Conservation (phyloP, 2,329 filamentous ascomycete species). For the Colletotrichum eleusines region DNA sequence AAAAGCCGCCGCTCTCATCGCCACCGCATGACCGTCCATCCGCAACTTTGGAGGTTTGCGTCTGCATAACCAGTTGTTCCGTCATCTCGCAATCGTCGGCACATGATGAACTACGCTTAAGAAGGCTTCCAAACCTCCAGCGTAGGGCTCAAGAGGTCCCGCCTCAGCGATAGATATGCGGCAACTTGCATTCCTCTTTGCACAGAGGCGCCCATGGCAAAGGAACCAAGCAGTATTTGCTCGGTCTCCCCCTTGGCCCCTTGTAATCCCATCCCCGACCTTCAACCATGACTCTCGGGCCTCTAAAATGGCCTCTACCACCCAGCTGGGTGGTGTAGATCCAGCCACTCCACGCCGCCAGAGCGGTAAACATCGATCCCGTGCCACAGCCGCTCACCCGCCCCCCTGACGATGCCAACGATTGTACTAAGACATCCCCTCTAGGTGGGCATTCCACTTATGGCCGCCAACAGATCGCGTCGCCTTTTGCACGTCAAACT, state of each 20-base stretch:
- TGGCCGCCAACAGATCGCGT: conserved; percentile 37
- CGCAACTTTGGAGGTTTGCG: neutral
- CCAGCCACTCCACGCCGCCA: conserved; percentile 33
- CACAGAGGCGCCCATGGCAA: neutral
- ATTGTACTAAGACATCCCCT: conserved; percentile 13
- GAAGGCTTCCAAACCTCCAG: neutral
- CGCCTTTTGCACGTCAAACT: conserved; percentile 39
- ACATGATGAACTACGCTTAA: neutral
- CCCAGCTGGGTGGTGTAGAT: conserved; percentile 34
- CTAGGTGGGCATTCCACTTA: conserved; percentile 35
- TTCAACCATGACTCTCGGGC: conserved; percentile 7
- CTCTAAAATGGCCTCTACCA: conserved; percentile 34
- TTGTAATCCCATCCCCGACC: neutral
- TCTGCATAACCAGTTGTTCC: neutral
- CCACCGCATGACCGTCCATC: neutral
- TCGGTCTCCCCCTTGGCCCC: neutral
- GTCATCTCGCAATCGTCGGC: neutral
- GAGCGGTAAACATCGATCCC: conserved; percentile 17
- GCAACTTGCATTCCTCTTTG: neutral
- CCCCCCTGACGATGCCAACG: neutral
- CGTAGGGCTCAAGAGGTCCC: neutral
- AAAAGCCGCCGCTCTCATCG: neutral
- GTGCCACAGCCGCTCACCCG: conserved; percentile 26
- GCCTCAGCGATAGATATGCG: too few relatives aligned
- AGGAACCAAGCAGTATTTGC: neutral